Evolutionary conservation across 805 yeast species (phyloP).

Genomic region (Brettanomyces custersianus): DNA sequence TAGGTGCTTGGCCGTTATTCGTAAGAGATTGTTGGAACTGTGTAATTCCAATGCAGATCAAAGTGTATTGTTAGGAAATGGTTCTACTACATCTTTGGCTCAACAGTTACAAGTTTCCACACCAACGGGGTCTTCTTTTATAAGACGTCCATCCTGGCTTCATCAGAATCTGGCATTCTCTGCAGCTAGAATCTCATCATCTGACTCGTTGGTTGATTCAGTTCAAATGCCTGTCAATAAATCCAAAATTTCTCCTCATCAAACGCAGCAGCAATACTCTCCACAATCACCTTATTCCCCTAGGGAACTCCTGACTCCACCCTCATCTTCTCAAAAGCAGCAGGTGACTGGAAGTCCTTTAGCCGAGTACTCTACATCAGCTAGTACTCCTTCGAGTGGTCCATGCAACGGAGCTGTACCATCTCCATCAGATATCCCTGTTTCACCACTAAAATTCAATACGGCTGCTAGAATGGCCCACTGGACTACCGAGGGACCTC

Average conservation of each 20-base stretch:
- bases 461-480: no score
- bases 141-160: slow-evolving; percentile 26
- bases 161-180: slow-evolving; percentile 24
- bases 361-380: neutral
- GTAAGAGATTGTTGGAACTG: slow-evolving; percentile 25
- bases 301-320: slow-evolving; percentile 7
- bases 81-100: slow-evolving; percentile 15
- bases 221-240: slow-evolving; percentile 12
- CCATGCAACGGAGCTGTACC: no score
- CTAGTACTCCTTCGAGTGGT: no score
- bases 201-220: slow-evolving; percentile 27
- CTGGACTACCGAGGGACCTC: neutral
- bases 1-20: slow-evolving; percentile 21
- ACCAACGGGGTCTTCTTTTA: slow-evolving; percentile 1
- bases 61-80: slow-evolving; percentile 12
- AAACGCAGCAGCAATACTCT: slow-evolving; percentile 5
- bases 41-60: slow-evolving; percentile 17
- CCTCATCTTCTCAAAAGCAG: slow-evolving; percentile 6
- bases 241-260: no score
- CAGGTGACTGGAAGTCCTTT: slow-evolving; percentile 4
- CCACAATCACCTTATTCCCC: slow-evolving; percentile 7
- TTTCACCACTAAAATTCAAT: neutral
- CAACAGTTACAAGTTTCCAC: no score
- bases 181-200: slow-evolving; percentile 23
- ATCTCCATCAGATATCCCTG: neutral